A percentile compares a stretch with the other conserved stretches of the same genome.
Conservation (phyloP, 192 early-diverging fungal genomes). For the Phycomyces blakesleeanus region DNA sequence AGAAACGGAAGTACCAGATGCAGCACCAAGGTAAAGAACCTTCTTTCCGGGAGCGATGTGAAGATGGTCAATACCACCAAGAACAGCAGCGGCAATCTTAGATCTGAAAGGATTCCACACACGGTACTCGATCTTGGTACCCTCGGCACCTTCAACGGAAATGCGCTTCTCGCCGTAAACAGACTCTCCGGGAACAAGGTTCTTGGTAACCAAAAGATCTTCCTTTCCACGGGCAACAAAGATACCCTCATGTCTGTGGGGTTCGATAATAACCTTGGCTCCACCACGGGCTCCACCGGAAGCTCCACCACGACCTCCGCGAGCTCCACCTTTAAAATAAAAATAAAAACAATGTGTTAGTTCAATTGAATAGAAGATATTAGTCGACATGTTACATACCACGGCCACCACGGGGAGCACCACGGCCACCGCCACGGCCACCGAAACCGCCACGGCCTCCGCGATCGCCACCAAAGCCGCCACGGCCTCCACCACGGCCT, state of each 20-base stretch:
- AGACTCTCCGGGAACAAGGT: constrained; percentile 93
- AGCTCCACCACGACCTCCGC: constrained; percentile 57
- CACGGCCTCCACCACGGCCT: constrained; percentile 39
- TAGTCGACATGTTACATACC: background rate
- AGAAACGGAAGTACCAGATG: constrained; percentile 90
- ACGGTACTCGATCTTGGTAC: constrained; percentile 96
- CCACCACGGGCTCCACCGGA: constrained; percentile 82
- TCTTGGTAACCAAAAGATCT: constrained; percentile 97
- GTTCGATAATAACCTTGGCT: constrained; percentile 94
- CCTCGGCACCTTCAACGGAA: constrained; percentile 90
- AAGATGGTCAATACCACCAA: constrained; percentile 95
- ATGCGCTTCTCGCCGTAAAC: constrained; percentile 99
- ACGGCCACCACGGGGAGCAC: constrained; percentile 30
- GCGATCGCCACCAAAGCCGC: constrained; percentile 38
- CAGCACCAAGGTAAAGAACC: constrained; percentile 96
- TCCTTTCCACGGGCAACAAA: constrained; percentile 99
- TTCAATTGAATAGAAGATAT: background rate
- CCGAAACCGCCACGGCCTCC: constrained; percentile 40
- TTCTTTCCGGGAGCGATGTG: constrained; percentile 93
- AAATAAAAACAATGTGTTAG: background rate
- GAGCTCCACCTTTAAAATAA: constrained; percentile 8
- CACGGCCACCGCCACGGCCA: constrained; percentile 34
- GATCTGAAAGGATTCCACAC: constrained; percentile 99
- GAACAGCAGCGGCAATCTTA: constrained; percentile 95
- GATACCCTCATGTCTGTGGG: constrained; percentile 92